Conservation (phyloP, 164 flowering plant genomes). For the Sextonia rubra region DNA sequence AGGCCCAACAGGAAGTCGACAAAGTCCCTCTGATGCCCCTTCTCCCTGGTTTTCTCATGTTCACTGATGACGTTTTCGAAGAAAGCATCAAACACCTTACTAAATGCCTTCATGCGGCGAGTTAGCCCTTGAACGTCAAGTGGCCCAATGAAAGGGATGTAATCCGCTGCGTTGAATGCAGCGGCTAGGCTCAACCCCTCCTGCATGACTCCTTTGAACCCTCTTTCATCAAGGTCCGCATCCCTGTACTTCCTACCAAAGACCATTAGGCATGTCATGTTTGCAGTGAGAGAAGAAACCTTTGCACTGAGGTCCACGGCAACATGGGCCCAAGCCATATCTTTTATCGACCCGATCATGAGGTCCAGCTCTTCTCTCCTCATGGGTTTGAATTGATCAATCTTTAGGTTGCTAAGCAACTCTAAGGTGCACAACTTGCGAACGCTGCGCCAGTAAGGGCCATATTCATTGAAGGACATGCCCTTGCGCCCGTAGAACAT, state of each 20-base stretch:
- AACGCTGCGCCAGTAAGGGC: slow-evolving; percentile 35
- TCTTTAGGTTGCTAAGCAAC: slow-evolving; percentile 25
- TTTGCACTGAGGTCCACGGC: slow-evolving; percentile 21
- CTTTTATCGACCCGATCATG: slow-evolving; percentile 18
- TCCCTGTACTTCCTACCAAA: slow-evolving; percentile 44
- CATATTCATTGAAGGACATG: slow-evolving; percentile 23
- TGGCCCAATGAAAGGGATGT: slow-evolving; percentile 13
- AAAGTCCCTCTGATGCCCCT: slow-evolving; percentile 3
- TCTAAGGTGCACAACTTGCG: slow-evolving; percentile 33
- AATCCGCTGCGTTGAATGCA: slow-evolving; percentile 36
- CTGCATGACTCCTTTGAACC: slow-evolving; percentile 37
- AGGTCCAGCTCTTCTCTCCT: slow-evolving; percentile 24
- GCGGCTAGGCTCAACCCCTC: slow-evolving; percentile 33
- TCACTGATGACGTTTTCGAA: slow-evolving; percentile 5
- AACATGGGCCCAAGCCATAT: slow-evolving; percentile 5
- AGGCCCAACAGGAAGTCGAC: slow-evolving; percentile 1
- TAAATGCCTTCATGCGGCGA: slow-evolving; percentile 1
- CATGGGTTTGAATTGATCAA: slow-evolving; percentile 23
- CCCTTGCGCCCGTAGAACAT: slow-evolving; percentile 20
- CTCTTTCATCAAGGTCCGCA: slow-evolving; percentile 32
- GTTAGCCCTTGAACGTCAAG: slow-evolving; percentile 7
- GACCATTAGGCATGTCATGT: slow-evolving; percentile 34
- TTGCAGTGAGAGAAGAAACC: slow-evolving; percentile 17
- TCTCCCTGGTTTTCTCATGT: background rate
- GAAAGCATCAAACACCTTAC: slow-evolving; percentile 2